Base-by-base conservation (phyloP, 768 basidiomycete species). In the Pisolithus orientalis region DNA sequence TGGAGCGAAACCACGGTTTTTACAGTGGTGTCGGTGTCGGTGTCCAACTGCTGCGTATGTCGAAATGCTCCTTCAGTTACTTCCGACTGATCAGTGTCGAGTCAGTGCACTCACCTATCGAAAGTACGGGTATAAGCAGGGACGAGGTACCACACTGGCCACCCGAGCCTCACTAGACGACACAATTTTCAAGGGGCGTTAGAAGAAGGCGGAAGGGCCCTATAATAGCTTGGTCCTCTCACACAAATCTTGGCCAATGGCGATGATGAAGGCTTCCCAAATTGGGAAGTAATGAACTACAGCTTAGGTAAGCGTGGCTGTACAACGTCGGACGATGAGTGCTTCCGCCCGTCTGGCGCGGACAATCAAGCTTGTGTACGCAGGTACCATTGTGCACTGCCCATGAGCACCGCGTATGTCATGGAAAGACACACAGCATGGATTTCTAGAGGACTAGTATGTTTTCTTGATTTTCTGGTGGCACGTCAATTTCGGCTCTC, bases 181-280 rank as follows among this genome's bases (percentile, higher is more conserved):
- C 43, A 44, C 40, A 37, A 25, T 45, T 0, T 44, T 51, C 49
- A 5, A 9, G 51, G 44, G 34, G 17, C 43, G 53, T 46, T 47
- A 47, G 59, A 56, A 54, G 52, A 50, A 53, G 59, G 44, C 50
- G 58, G 49, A 57, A 60, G 55, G 17, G 56, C 45, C 47, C 53
- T 59, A 57, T 50, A 21, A 21, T 21, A 56, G 54, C 59, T 44
- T 44, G 43, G 51, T 16, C 16, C 21, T 31, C 49, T 46, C 17
- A 52, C 52, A 32, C 21, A 11, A 32, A 3, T 34, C 34, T 34
- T 38, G 38, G 42, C 29, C 27, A 28, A 40, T 39, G 27, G 17
- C 48, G 40, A 34, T 54, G 52, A 45, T 29, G 25, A 34, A 21
- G 34, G 34, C 34, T 34, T 34, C 13, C 34, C 34, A 11, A 13